These are phyloP conservation scores for Nannochloropsis salina DNA, from an alignment of 108 stramenopile species.

Conservation along the genomic window DNA sequence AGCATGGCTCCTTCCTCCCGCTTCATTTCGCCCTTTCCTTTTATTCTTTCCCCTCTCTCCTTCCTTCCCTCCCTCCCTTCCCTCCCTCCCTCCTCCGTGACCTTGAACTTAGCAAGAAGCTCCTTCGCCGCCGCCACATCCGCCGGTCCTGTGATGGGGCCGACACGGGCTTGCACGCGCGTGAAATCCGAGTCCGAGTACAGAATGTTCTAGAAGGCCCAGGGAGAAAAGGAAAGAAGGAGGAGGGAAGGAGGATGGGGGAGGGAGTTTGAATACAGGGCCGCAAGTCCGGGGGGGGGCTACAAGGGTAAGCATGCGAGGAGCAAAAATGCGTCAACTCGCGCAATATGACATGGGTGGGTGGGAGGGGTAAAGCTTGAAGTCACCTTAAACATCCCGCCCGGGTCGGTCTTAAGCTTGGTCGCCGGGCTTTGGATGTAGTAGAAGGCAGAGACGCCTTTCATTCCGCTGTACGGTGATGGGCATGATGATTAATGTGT, in stretches of 20 bases:
- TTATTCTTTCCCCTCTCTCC: not conserved
- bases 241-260: not conserved
- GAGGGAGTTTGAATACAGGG: not conserved
- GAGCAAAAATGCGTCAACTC: too few relatives aligned
- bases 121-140: not conserved
- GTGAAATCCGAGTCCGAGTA: conserved; percentile 4
- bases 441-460: not conserved
- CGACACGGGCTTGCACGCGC: not conserved
- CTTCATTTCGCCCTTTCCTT: not conserved
- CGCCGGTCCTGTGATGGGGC: not conserved
- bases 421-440: not conserved
- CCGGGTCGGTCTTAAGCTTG: not conserved
- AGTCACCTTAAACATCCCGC: not conserved
- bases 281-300: too few relatives aligned
- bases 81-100: not conserved
- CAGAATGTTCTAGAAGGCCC: not conserved
- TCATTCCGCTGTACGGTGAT: not conserved
- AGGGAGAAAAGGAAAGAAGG: not conserved
- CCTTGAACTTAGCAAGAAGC: not conserved
- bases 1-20: not conserved
- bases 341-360: too few relatives aligned
- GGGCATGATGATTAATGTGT: too few relatives aligned
- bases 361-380: not conserved
- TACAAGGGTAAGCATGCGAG: too few relatives aligned
- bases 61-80: not conserved